Percentiles rank a stretch among this genome's conserved stretches.
phyloP scores from a whole-genome alignment of 306 rosid genomes.

The Citrullus amarus region DNA sequence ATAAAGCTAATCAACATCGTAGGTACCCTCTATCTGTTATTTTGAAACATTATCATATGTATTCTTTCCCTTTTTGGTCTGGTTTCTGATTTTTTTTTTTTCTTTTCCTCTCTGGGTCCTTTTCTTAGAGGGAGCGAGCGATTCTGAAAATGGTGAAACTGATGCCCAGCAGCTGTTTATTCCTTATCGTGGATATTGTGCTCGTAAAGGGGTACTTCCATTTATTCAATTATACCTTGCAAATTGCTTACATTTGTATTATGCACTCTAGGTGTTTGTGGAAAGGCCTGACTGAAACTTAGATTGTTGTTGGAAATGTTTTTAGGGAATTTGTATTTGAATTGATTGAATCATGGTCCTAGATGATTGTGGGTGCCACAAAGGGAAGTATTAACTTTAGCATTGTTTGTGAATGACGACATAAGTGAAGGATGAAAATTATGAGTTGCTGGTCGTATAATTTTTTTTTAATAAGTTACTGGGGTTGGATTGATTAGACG shows the following conservation, averaged over 20 bases:
- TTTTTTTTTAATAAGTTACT: not conserved
- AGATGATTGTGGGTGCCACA: not conserved
- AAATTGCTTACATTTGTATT: not conserved
- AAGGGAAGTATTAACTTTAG: not conserved
- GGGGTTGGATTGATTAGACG: not conserved
- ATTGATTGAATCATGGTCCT: not conserved
- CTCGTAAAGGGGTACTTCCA: conserved; percentile 47
- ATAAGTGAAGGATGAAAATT: not conserved
- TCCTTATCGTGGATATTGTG: conserved; percentile 42
- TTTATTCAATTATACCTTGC: not conserved
- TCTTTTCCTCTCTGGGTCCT: not conserved
- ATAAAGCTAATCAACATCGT: conserved; percentile 43
- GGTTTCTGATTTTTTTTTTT: not conserved
- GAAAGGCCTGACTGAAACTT: not conserved
- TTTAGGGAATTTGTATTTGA: not conserved
- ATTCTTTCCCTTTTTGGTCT: not conserved
- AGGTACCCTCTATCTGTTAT: conserved; percentile 46
- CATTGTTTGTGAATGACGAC: not conserved
- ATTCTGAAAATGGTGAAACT: conserved; percentile 26
- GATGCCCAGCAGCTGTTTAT: conserved; percentile 33
- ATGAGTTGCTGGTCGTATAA: not conserved
- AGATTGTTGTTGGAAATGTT: not conserved
- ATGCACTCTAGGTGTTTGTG: not conserved
- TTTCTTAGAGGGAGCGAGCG: conserved; percentile 26
- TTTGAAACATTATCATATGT: not conserved